Conservation (phyloP, 208 protist species). For the Tritrichomonas musculus region DNA sequence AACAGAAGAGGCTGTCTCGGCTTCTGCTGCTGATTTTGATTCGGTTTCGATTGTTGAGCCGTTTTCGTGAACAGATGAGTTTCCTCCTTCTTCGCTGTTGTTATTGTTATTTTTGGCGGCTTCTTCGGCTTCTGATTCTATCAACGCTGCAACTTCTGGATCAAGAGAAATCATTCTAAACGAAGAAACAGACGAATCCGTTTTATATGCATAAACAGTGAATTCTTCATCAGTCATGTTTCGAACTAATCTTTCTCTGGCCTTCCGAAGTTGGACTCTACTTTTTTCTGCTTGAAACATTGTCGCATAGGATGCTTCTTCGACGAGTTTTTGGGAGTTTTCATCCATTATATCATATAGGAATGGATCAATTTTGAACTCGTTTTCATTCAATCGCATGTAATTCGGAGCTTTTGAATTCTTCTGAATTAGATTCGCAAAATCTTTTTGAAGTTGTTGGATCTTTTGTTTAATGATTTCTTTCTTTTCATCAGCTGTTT, state of each 20-base stretch:
- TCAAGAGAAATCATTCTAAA: conserved; percentile 69
- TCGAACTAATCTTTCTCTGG: conserved; percentile 70
- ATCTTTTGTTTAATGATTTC: conserved; percentile 50
- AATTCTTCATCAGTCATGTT: conserved; percentile 76
- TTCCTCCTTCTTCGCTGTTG: not conserved
- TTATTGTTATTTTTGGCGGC: not conserved
- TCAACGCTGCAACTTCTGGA: conserved; percentile 36
- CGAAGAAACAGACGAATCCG: conserved; percentile 65
- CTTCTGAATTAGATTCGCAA: conserved; percentile 58
- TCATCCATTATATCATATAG: conserved; percentile 60
- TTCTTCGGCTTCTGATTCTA: not conserved
- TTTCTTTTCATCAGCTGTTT: conserved; percentile 65
- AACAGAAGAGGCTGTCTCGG: not conserved
- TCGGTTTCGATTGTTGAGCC: not conserved
- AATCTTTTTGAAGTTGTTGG: conserved; percentile 45
- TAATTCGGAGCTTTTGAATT: conserved; percentile 61
- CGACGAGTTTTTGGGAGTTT: conserved; percentile 62
- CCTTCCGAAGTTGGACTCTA: conserved; percentile 68
- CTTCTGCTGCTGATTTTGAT: not conserved
- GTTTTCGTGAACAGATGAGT: not conserved
- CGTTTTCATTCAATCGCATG: conserved; percentile 55
- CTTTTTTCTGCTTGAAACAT: conserved; percentile 61
- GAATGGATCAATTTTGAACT: conserved; percentile 71
- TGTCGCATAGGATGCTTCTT: conserved; percentile 62
- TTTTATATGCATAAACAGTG: conserved; percentile 65